Evolutionary conservation across 257 asterid genomes (phyloP).

Genomic region (Phtheirospermum japonicum): DNA sequence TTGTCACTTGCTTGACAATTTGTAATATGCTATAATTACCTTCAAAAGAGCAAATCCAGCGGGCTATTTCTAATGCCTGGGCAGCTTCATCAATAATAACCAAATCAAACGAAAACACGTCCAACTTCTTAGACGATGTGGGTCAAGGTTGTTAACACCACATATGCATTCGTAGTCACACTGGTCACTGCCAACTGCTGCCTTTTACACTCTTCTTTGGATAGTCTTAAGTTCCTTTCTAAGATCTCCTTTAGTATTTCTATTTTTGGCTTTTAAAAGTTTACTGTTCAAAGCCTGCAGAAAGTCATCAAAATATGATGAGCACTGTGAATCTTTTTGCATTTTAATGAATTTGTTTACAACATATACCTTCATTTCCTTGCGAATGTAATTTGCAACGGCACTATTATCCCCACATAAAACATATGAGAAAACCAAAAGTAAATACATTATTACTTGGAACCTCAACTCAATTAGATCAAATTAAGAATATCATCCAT

Average conservation of each 20-base stretch:
- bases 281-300: slow-evolving; percentile 76
- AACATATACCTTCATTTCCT: slow-evolving; percentile 80
- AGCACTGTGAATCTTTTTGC: not conserved
- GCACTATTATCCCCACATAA: slow-evolving; percentile 93
- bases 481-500: not conserved
- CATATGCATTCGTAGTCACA: slow-evolving; percentile 80
- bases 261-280: slow-evolving; percentile 86
- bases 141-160: slow-evolving; percentile 85
- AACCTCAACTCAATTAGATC: slow-evolving; percentile 2
- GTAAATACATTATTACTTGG: slow-evolving; percentile 13
- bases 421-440: slow-evolving; percentile 48
- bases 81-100: slow-evolving; percentile 99
- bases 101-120: no score
- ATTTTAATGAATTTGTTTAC: no score
- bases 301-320: slow-evolving; percentile 24
- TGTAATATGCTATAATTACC: slow-evolving; percentile 42
- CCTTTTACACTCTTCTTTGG: slow-evolving; percentile 93
- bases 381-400: slow-evolving; percentile 95
- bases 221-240: slow-evolving; percentile 77
- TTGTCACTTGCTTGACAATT: slow-evolving; percentile 17
- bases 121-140: slow-evolving; percentile 63
- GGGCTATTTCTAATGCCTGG: slow-evolving; percentile 94
- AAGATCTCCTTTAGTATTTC: slow-evolving; percentile 76
- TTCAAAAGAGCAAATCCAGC: slow-evolving; percentile 97
- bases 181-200: slow-evolving; percentile 96